Evolutionary conservation across 2,329 filamentous ascomycete species (phyloP), one percentile per base, ranked within the genome.

Genomic region (Cordyceps tenuipes): DNA sequence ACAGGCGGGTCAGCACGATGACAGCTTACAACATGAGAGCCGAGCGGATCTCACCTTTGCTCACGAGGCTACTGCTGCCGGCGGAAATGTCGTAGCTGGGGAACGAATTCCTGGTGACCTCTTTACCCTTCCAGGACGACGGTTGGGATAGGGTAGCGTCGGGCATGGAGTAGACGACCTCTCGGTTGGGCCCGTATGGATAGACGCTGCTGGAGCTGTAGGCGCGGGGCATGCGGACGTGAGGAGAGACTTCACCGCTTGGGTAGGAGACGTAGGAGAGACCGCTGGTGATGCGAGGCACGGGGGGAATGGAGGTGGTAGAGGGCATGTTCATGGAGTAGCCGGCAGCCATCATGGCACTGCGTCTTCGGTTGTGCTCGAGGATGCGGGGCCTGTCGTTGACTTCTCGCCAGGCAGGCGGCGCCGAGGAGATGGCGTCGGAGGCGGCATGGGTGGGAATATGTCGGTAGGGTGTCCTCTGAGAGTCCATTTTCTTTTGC

Each of bases 391-490:
- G 66, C 48, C 76, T 72, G 64, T 83, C 80, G 13, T 75, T 73
- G 8, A 73, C 66, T 62, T 69, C 66, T 54, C 76, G 77, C 76
- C 77, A 83, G 63, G 74, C 77, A 1, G 78, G 73, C 10, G 82
- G 82, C 3, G 80, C 80, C 34, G 78, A 79, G 23, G 77, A 74
- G 48, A 85, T 71, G 48, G 83, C 82, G 69, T 87, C 83, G 13
- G 76, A 68, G 50, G 81, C 82, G 31, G 84, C 84, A 67, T 87
- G 84, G 15, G 76, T 85, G n/a, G 83, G 82, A 21, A 84, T 71
- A 67, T 87, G 84, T 57, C 74, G 79, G 70, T 87, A 86, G 13
- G 79, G 75, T n/a, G 76, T 75, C 9, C 64, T 59, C 15, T 61
- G 61, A 43, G 70, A 67, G 62, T 77, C 76, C 47, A 71, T 68